Percentiles rank a stretch among this genome's conserved stretches.
Conservation (phyloP, 805 yeast species). For the Metschnikowia cerradonensis region DNA sequence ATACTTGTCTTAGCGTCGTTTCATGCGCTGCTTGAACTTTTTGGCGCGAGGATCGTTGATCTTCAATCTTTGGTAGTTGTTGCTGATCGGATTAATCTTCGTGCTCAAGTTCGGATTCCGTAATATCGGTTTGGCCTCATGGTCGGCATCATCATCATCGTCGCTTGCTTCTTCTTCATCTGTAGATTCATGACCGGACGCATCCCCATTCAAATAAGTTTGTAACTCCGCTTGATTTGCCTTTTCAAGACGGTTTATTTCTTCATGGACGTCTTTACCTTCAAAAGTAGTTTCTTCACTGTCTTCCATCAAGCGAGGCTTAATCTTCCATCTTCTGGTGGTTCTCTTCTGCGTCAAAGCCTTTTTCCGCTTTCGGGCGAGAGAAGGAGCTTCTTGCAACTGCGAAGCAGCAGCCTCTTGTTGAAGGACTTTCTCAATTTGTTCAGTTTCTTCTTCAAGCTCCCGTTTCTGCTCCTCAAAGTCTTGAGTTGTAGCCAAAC, state of each 20-base stretch:
- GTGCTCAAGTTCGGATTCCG: conserved; percentile 14
- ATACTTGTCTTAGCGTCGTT: conserved; percentile 18
- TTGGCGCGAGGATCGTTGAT: conserved; percentile 45
- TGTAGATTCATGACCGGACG: conserved; percentile 3
- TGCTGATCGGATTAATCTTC: conserved; percentile 34
- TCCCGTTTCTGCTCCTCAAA: conserved; percentile 15
- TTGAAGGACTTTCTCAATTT: conserved; percentile 8
- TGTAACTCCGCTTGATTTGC: conserved; percentile 21
- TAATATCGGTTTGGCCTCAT: conserved; percentile 1
- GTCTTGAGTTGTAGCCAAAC: conserved; percentile 24
- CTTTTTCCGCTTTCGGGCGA: conserved; percentile 20
- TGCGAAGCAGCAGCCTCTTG: not conserved
- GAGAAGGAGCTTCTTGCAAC: not conserved
- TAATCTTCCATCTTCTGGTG: conserved; percentile 48
- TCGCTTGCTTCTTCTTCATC: conserved; percentile 17
- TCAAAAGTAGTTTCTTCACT: conserved; percentile 27
- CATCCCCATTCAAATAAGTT: conserved; percentile 20
- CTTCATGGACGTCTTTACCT: conserved; percentile 41
- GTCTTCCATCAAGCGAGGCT: conserved; percentile 28
- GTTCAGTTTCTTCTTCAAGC: conserved; percentile 13
- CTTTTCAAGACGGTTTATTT: conserved; percentile 33
- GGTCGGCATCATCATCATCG: conserved; percentile 11
- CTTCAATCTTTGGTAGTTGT: conserved; percentile 51
- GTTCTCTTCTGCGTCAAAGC: conserved; percentile 49
- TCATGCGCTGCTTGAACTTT: conserved; percentile 39